Conservation (phyloP, 202 grass and related monocot genomes). For the Panicum virgatum region DNA sequence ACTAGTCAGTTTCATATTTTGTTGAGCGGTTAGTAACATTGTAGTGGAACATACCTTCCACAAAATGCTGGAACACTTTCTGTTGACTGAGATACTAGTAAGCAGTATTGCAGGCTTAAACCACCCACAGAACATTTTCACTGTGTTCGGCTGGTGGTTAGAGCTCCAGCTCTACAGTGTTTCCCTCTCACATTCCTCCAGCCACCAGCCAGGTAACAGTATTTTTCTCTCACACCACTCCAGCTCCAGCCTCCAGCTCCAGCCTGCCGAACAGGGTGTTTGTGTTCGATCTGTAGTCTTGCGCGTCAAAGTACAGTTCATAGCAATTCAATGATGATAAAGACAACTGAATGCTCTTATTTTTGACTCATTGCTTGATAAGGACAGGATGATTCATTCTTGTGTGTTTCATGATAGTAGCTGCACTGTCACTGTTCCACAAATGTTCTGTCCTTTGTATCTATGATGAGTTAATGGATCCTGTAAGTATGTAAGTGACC, state of each 20-base stretch:
- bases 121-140: not conserved
- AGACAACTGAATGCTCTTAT: constrained; percentile 16
- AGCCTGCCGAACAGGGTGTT: no score
- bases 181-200: no score
- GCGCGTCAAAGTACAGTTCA: not conserved
- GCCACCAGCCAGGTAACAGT: no score
- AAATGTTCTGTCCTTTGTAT: constrained; percentile 14
- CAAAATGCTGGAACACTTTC: not conserved
- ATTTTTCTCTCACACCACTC: no score
- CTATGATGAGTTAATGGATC: constrained; percentile 2
- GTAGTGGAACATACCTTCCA: not conserved
- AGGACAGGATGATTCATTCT: constrained; percentile 3
- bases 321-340: constrained; percentile 6
- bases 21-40: not conserved
- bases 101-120: not conserved
- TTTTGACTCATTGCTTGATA: constrained; percentile 31
- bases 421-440: constrained; percentile 18
- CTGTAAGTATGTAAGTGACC: not conserved
- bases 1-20: constrained; percentile 1
- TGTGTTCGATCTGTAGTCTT: no score
- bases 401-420: constrained; percentile 41
- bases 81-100: not conserved
- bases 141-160: no score
- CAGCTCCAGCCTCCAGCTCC: no score
- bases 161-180: no score